phyloP scores from a whole-genome alignment of 2,329 filamentous ascomycete genomes.

The Fusarium caatingaense region DNA sequence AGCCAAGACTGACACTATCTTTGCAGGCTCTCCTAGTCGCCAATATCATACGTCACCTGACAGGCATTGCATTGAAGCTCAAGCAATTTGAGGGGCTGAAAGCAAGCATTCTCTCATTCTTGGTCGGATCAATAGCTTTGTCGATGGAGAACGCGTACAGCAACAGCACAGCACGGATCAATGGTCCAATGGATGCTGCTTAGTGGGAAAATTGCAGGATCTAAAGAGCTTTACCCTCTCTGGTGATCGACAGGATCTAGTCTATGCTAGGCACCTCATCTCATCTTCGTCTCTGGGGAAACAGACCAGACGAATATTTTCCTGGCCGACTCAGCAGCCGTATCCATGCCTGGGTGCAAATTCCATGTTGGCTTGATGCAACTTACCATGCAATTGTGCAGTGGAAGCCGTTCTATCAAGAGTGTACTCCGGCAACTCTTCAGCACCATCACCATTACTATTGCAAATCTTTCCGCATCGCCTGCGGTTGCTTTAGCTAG shows the following conservation, averaged over 20 bases:
- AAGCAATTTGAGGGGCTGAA: slow-evolving; percentile 27
- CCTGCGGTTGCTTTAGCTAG: neutral
- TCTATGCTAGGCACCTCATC: slow-evolving; percentile 31
- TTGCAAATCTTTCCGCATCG: neutral
- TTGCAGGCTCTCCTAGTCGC: slow-evolving; percentile 14
- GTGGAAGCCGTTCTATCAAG: neutral
- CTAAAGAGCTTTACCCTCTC: slow-evolving; percentile 28
- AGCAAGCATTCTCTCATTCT: slow-evolving; percentile 13
- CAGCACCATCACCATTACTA: neutral
- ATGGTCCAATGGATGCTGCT: slow-evolving; percentile 17
- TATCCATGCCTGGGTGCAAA: slow-evolving; percentile 2
- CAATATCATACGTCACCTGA: slow-evolving; percentile 39
- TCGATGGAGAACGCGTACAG: slow-evolving; percentile 20
- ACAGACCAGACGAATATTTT: slow-evolving; percentile 37
- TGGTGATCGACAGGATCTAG: slow-evolving; percentile 27
- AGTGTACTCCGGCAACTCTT: slow-evolving; percentile 7
- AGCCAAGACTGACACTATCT: slow-evolving; percentile 19
- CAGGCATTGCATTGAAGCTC: slow-evolving; percentile 23
- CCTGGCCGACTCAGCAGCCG: slow-evolving; percentile 11
- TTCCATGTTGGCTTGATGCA: slow-evolving; percentile 6
- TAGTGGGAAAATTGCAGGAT: slow-evolving; percentile 17
- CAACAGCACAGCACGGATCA: slow-evolving; percentile 18
- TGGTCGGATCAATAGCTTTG: slow-evolving; percentile 25
- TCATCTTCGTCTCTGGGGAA: slow-evolving; percentile 7
- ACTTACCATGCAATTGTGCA: slow-evolving; percentile 7